These are phyloP conservation scores for Podospora bellae-mahoneyi DNA, from an alignment of 495 filamentous ascomycete genomes.

Conservation along the genomic window DNA sequence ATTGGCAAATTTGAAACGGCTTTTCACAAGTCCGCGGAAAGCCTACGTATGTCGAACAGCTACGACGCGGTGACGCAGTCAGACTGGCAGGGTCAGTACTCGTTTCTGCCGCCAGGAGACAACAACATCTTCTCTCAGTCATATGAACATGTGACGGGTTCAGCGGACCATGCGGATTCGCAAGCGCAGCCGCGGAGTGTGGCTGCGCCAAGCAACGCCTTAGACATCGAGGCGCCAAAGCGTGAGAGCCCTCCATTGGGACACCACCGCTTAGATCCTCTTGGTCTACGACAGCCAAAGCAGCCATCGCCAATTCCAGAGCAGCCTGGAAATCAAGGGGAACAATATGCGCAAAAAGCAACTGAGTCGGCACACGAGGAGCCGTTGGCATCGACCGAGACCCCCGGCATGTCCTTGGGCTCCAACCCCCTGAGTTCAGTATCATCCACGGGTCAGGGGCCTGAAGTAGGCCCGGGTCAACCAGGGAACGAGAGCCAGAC, in stretches of 20 bases:
- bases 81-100: conserved; percentile 58
- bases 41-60: conserved; percentile 60
- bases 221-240: conserved; percentile 36
- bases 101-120: conserved; percentile 52
- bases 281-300: conserved; percentile 46
- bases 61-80: conserved; percentile 54
- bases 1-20: conserved; percentile 54
- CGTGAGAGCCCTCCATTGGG: conserved; percentile 36
- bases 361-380: conserved; percentile 44
- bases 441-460: conserved; percentile 38
- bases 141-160: conserved; percentile 47
- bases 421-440: conserved; percentile 42
- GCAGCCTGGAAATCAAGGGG: conserved; percentile 36
- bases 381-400: conserved; percentile 41
- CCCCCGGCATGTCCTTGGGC: conserved; percentile 39
- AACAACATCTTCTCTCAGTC: conserved; percentile 47
- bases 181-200: conserved; percentile 43
- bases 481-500: conserved; percentile 44
- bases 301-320: conserved; percentile 40
- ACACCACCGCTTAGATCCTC: conserved; percentile 45
- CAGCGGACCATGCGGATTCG: conserved; percentile 40
- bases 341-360: conserved; percentile 40
- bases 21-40: conserved; percentile 48
- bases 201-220: conserved; percentile 35
- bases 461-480: conserved; percentile 32